phyloP scores from a whole-genome alignment of 495 filamentous ascomycete genomes.

The Xylaria nigripes region DNA sequence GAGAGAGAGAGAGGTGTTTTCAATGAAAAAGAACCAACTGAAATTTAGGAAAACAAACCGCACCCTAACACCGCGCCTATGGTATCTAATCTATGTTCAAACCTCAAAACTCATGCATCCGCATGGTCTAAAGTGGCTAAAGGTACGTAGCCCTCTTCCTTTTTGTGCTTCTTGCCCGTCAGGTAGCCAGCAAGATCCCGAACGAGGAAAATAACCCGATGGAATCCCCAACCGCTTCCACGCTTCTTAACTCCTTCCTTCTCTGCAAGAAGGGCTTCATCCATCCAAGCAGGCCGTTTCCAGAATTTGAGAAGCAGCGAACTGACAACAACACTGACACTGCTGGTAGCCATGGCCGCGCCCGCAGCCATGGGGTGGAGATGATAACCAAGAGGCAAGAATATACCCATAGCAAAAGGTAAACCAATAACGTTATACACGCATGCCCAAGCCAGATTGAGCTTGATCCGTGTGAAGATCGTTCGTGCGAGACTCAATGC shows the following conservation, averaged over 20 bases:
- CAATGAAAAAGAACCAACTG: too few species aligned
- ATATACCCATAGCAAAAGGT: constrained; percentile 93
- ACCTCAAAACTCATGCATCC: constrained; percentile 14
- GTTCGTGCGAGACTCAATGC: constrained; percentile 70
- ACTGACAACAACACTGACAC: constrained; percentile 81
- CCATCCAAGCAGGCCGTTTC: constrained; percentile 85
- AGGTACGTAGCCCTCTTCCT: constrained; percentile 52
- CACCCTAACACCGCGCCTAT: too few species aligned
- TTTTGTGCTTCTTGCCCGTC: constrained; percentile 30
- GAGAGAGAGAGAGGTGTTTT: too few species aligned
- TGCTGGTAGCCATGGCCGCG: constrained; percentile 86
- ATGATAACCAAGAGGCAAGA: constrained; percentile 79
- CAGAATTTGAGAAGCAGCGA: constrained; percentile 80
- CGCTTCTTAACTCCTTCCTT: constrained; percentile 33
- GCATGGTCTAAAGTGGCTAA: constrained; percentile 40
- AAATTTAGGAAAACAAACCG: too few species aligned
- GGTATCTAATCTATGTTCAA: neutral
- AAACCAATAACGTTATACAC: constrained; percentile 87
- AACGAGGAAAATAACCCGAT: constrained; percentile 30
- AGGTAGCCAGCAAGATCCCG: constrained; percentile 30
- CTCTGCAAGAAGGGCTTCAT: constrained; percentile 56
- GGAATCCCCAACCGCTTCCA: constrained; percentile 40
- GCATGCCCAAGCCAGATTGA: constrained; percentile 88
- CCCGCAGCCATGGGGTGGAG: constrained; percentile 93
- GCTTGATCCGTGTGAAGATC: constrained; percentile 88